Conservation (phyloP, 345 rosid genomes). For the Gynandropsis gynandra region DNA sequence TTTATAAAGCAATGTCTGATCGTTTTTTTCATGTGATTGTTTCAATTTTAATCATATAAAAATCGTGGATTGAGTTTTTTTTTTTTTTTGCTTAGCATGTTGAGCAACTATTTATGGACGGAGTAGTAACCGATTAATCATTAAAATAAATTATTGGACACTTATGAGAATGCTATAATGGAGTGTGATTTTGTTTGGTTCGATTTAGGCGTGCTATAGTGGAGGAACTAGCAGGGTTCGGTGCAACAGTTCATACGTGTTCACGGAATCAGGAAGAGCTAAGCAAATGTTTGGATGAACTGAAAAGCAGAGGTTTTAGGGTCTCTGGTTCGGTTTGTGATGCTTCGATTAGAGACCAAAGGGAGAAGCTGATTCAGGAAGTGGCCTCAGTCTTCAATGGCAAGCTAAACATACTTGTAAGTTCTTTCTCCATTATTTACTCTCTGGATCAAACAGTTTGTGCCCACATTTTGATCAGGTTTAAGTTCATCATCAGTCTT, state of each 20-base stretch:
- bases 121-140: neutral
- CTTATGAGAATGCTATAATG: neutral
- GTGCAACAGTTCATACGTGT: constrained; percentile 69
- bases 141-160: neutral
- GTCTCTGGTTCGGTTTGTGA: constrained; percentile 81
- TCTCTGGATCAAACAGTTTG: neutral
- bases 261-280: constrained; percentile 68
- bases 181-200: neutral
- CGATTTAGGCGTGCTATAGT: constrained; percentile 50
- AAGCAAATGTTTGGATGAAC: constrained; percentile 42
- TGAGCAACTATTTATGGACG: neutral
- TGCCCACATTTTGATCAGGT: neutral
- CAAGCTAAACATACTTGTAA: constrained; percentile 64
- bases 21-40: constrained; percentile 6
- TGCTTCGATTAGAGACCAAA: constrained; percentile 40
- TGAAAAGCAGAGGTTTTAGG: constrained; percentile 45
- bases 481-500: constrained; percentile 2
- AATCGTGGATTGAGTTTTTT: neutral
- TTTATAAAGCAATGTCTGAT: no score
- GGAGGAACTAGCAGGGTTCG: constrained; percentile 66
- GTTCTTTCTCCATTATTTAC: constrained; percentile 6
- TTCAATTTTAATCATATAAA: neutral
- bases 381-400: constrained; percentile 44
- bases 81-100: neutral
- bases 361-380: constrained; percentile 47